These are phyloP conservation scores for Trichophyton verrucosum DNA, from an alignment of 2,329 filamentous ascomycete genomes.

Conservation along the genomic window DNA sequence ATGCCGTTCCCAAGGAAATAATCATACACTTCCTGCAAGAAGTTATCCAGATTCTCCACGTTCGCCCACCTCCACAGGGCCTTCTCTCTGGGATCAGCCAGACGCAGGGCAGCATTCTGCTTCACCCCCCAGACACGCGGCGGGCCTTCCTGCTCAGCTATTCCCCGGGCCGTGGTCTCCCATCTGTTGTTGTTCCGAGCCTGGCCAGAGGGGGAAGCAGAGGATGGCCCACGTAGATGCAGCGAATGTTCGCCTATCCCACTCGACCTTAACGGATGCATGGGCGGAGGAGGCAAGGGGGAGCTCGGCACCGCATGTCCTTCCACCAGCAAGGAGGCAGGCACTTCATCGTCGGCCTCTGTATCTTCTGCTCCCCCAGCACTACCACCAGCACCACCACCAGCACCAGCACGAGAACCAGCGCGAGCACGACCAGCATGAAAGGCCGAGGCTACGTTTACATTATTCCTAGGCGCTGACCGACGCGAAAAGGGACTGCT, in stretches of 20 bases:
- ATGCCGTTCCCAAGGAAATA: slow-evolving; percentile 77
- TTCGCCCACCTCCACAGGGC: slow-evolving; percentile 92
- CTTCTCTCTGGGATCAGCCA: slow-evolving; percentile 54
- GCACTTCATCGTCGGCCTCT: slow-evolving; percentile 38
- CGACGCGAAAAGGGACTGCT: slow-evolving; percentile 29
- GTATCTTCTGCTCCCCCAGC: slow-evolving; percentile 13
- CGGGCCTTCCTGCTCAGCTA: slow-evolving; percentile 17
- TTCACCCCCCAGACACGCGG: slow-evolving; percentile 4
- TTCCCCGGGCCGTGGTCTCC: slow-evolving; percentile 37
- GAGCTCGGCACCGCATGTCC: slow-evolving; percentile 30
- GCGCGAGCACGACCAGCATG: slow-evolving; percentile 4
- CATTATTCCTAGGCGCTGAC: slow-evolving; percentile 7
- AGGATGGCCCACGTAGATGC: slow-evolving; percentile 20
- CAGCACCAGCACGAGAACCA: too few relatives aligned
- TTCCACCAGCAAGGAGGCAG: slow-evolving; percentile 50
- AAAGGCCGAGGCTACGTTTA: slow-evolving; percentile 12
- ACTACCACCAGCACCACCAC: too few relatives aligned
- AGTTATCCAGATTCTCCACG: slow-evolving; percentile 76
- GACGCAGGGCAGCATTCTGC: slow-evolving; percentile 21
- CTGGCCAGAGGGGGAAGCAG: slow-evolving; percentile 26
- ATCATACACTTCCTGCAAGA: slow-evolving; percentile 72
- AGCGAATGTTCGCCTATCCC: background rate
- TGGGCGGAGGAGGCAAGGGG: slow-evolving; percentile 29
- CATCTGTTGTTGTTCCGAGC: slow-evolving; percentile 40
- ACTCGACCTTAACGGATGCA: slow-evolving; percentile 18